Conservation (phyloP, 208 protist genomes). For the Wallacemonas sp. region DNA sequence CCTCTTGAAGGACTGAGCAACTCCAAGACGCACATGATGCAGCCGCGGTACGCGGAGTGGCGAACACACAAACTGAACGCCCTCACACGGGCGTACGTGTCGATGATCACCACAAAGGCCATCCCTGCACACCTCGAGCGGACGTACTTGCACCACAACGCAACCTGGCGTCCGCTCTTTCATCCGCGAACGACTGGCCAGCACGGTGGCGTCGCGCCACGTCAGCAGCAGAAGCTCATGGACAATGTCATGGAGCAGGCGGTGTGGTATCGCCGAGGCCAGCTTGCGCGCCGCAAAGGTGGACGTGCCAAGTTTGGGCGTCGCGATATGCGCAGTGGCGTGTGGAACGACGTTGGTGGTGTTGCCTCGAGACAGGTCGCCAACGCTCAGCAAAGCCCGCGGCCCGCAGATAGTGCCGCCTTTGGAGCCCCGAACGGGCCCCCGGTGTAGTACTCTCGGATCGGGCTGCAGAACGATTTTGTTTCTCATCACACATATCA, state of each 20-base stretch:
- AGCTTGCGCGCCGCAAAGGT: conserved; percentile 74
- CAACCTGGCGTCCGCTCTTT: conserved; percentile 78
- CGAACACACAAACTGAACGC: conserved; percentile 76
- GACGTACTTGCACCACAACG: conserved; percentile 83
- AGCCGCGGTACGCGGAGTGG: conserved; percentile 82
- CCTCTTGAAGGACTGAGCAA: conserved; percentile 77
- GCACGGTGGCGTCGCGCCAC: conserved; percentile 65
- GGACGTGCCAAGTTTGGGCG: conserved; percentile 79
- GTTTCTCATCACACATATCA: too few species aligned
- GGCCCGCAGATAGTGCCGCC: conserved; percentile 31
- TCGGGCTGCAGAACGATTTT: too few species aligned
- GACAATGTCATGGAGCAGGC: conserved; percentile 62
- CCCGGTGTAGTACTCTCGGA: conserved; percentile 33
- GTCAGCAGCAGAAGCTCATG: conserved; percentile 80
- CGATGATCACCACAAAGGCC: conserved; percentile 77
- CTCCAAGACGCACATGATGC: conserved; percentile 56
- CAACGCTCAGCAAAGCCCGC: conserved; percentile 39
- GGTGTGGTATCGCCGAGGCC: conserved; percentile 58
- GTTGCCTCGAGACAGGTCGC: conserved; percentile 42
- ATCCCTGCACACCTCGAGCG: conserved; percentile 81
- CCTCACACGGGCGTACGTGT: conserved; percentile 75
- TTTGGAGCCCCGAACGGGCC: conserved; percentile 60
- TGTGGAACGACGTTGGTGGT: conserved; percentile 83
- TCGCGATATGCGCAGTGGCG: conserved; percentile 35
- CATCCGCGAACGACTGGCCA: conserved; percentile 53